Conservation (phyloP, 306 rosid species). For the Rosa lucieae region DNA sequence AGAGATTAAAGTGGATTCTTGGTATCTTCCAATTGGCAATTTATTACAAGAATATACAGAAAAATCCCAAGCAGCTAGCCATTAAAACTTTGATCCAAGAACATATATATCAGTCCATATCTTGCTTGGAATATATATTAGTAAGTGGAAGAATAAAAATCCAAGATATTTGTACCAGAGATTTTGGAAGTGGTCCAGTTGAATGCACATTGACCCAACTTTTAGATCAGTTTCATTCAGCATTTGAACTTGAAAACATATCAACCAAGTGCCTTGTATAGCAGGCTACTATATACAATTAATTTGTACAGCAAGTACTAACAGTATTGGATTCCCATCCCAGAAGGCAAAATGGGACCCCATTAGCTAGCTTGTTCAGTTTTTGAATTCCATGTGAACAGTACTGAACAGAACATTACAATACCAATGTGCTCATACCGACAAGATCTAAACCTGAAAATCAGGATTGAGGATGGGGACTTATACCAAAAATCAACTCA, state of each 20-base stretch:
- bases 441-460: neutral
- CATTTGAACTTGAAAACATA: slow-evolving; percentile 10
- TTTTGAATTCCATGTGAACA: neutral
- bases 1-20: slow-evolving; percentile 17
- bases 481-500: neutral
- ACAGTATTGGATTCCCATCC: slow-evolving; percentile 2
- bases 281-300: neutral
- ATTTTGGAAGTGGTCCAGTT: slow-evolving; percentile 2
- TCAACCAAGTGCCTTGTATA: neutral
- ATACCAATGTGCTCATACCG: neutral
- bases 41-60: slow-evolving; percentile 32
- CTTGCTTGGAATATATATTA: slow-evolving; percentile 35
- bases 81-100: slow-evolving; percentile 17
- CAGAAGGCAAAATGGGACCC: slow-evolving; percentile 9
- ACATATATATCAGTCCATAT: slow-evolving; percentile 14
- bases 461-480: neutral
- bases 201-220: slow-evolving; percentile 17
- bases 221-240: neutral
- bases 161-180: slow-evolving; percentile 23
- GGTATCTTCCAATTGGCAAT: slow-evolving; percentile 32
- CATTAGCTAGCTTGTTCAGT: neutral
- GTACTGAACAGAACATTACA: neutral
- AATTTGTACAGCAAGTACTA: slow-evolving; percentile 1
- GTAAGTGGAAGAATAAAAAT: slow-evolving; percentile 50
- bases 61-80: slow-evolving; percentile 16